Base-by-base conservation (phyloP, 1,284 basidiomycete genomes). In the Cryptococcus maquisensis region DNA sequence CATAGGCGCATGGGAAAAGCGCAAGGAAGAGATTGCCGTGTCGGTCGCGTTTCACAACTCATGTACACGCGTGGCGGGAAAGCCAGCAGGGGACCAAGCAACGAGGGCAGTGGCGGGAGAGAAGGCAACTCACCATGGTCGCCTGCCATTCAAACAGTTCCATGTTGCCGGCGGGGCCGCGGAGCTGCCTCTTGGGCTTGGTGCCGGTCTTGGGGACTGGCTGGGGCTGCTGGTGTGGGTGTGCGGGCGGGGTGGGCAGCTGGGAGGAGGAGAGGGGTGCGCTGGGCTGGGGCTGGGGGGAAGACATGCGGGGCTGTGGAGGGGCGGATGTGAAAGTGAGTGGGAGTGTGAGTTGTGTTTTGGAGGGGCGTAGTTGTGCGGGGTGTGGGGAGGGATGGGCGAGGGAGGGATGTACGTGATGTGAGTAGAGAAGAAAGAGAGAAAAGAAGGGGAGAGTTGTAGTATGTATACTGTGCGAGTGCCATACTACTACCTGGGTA, bases 251-350 rank as follows among this genome's bases (percentile, higher is more conserved):
- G 6, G 44, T 20, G 23, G 57, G 53, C 2, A 50, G 50, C 18
- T 47, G 50, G 21, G 57, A 53, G 13, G 57, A 52, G 26, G 57
- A 55, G 37, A 49, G 20, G n/a, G 52, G 38, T n/a, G 6, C n/a
- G n/a, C n/a, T 20, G 15, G 46, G 40, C 10, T 32, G 45, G 2
- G 24, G 23, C 47, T 32, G 28, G n/a, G 32, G 45, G 40, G 35
- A 9, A 21, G 21, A 40, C 21, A 45, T 26, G 20, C 21, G n/a
- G 52, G 47, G 28, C 20, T 35, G 49, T 24, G n/a, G 35, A 42
- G 49, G 39, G 44, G 43, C 21, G 43, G 16, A 21, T 50, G 24
- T 10, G 26, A 20, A 26, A 36, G 38, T 16, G 18, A n/a, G 49
- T 9, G 12, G 21, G 37, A 15, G 47, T 42, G 50, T 49, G 51